These are phyloP conservation scores for Solanum dulcamara DNA, from an alignment of 257 asterid species.

Conservation along the genomic window DNA sequence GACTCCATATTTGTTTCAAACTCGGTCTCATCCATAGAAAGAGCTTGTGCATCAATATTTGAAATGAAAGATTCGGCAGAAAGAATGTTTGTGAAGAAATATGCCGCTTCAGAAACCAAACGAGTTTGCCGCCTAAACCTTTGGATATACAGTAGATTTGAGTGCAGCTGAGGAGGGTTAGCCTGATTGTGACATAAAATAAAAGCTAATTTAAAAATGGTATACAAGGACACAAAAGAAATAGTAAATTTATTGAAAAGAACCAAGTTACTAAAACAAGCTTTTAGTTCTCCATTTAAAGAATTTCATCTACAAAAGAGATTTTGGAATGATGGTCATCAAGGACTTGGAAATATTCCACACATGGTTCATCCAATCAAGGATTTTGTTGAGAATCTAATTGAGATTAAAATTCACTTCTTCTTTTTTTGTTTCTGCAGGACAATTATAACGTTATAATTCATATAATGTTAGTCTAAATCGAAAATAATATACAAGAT, in stretches of 20 bases:
- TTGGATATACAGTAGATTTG: constrained; percentile 77
- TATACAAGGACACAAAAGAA: neutral
- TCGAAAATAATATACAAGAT: neutral
- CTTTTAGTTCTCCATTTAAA: neutral
- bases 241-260: neutral
- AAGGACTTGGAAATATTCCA: neutral
- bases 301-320: neutral
- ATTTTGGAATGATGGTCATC: neutral
- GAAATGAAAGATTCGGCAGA: constrained; percentile 73
- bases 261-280: neutral
- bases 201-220: neutral
- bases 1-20: constrained; percentile 74
- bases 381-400: neutral
- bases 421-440: neutral
- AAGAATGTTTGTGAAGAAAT: constrained; percentile 90
- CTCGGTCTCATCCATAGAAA: constrained; percentile 84
- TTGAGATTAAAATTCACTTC: neutral
- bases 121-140: constrained; percentile 79
- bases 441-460: neutral
- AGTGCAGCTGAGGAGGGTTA: constrained; percentile 87
- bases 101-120: constrained; percentile 79
- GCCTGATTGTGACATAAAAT: constrained; percentile 49
- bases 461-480: neutral
- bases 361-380: neutral
- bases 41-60: constrained; percentile 55